Evolutionary conservation across 2,329 filamentous ascomycete genomes (phyloP), one percentile per base, ranked within the genome.

Genomic region (Xylaria sp.): DNA sequence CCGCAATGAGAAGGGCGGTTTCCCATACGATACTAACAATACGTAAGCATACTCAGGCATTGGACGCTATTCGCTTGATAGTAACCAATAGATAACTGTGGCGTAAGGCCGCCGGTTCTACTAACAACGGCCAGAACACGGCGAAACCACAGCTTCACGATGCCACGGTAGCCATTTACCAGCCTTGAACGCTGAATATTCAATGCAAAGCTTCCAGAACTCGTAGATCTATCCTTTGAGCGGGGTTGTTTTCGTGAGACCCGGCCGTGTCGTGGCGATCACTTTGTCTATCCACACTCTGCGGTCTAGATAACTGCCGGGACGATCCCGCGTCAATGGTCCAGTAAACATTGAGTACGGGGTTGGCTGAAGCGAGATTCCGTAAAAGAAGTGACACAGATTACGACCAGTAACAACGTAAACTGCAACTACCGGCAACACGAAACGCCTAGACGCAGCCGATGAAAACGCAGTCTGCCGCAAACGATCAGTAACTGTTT

Each of bases 1-100:
- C 67, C 63, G 59, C 43, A 36, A 54, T 13, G 18, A 67, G 62
- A 69, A 60, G 54, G 64, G 49, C 60, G 64, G 55, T 61, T n/a
- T 67, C n/a, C 43, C 36, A 60, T 51, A 13, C 51, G 23, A 49
- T 15, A 51, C 15, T 33, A 55, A 51, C 15, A 33, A 60, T 46
- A 25, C 54, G 54, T 41, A 65, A 46, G 39, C 20, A 33, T 46
- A 9, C 20, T 4, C 20, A 25, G 12, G 3, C 33, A 31, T 7
- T 41, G 20, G 28, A 18, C 20, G n/a, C n/a, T 56, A 56, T 13
- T 18, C 25, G 3, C 28, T 28, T 28, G 28, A 39, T 23, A 4
- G 10, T 23, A n/a, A 8, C 23, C n/a, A 43, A 46, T 54, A 60
- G 23, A 10, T 36, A 25, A 13, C 33, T 18, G 41, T 64, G 23